phyloP scores from a whole-genome alignment of 495 filamentous ascomycete species.

The Neurospora intermedia region DNA sequence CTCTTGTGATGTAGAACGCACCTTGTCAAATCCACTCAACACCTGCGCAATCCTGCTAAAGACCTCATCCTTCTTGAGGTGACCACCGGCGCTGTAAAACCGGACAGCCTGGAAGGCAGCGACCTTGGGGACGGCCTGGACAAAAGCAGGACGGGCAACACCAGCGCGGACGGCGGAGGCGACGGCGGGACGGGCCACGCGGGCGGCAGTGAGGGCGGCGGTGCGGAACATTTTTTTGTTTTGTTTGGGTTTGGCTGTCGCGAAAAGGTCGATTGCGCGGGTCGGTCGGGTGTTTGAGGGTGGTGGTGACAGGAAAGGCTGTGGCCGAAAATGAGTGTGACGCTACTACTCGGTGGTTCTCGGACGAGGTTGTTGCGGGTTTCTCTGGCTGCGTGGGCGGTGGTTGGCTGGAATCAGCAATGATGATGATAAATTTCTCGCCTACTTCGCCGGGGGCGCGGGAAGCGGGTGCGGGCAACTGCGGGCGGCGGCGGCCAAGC shows the following conservation, averaged over 20 bases:
- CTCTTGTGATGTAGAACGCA: conserved; percentile 29
- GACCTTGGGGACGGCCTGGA: conserved; percentile 37
- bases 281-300: neutral
- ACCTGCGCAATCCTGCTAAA: conserved; percentile 88
- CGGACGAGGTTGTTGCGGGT: conserved; percentile 7
- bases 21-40: conserved; percentile 94
- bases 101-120: conserved; percentile 51
- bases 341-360: conserved; percentile 4
- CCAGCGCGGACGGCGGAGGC: conserved; percentile 30
- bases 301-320: neutral
- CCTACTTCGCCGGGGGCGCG: neutral
- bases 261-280: neutral
- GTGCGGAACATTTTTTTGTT: conserved; percentile 68
- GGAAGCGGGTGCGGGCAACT: neutral
- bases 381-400: conserved; percentile 3
- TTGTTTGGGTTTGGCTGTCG: neutral
- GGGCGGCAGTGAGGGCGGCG: conserved; percentile 52
- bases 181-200: conserved; percentile 41
- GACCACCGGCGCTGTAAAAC: conserved; percentile 75
- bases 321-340: neutral
- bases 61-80: conserved; percentile 70
- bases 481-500: neutral
- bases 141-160: neutral
- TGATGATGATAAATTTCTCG: conserved; percentile 38
- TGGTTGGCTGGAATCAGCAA: conserved; percentile 2